Percentiles rank a stretch among this genome's conserved stretches.
Evolutionary conservation across 148 eudicot species (phyloP).

Genomic region (Chenopodium suecicum): DNA sequence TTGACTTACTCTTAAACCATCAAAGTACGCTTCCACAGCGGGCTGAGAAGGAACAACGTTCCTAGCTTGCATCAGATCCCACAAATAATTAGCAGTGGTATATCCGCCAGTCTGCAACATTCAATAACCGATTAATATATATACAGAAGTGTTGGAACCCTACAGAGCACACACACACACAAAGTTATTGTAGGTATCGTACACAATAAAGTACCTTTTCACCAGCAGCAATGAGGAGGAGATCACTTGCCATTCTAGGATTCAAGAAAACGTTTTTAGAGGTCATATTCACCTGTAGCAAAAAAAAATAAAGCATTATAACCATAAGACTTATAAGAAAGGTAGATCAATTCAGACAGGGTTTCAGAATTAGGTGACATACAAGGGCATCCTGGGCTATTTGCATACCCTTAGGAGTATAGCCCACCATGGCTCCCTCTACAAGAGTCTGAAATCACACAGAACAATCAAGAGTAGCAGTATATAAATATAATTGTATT

Average conservation of each 20-base stretch:
- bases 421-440: constrained; percentile 87
- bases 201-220: constrained; percentile 58
- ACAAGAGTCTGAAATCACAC: constrained; percentile 55
- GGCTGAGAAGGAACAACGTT: constrained; percentile 43
- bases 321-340: neutral
- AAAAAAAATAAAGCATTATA: constrained; percentile 13
- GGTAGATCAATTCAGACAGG: neutral
- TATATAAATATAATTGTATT: neutral
- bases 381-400: constrained; percentile 81
- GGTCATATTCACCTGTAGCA: constrained; percentile 55
- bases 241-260: constrained; percentile 60
- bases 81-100: constrained; percentile 64
- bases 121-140: neutral
- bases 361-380: constrained; percentile 23
- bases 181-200: too few relatives aligned
- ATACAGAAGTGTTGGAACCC: neutral
- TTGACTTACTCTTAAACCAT: constrained; percentile 73
- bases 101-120: constrained; percentile 72
- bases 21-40: constrained; percentile 73
- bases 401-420: constrained; percentile 85
- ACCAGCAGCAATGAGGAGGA: constrained; percentile 72
- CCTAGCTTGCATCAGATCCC: constrained; percentile 90
- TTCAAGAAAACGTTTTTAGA: constrained; percentile 44
- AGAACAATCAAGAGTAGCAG: constrained; percentile 12
- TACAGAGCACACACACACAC: neutral